phyloP scores from a whole-genome alignment of 2,329 filamentous ascomycete species.

The Penicillium sp. region DNA sequence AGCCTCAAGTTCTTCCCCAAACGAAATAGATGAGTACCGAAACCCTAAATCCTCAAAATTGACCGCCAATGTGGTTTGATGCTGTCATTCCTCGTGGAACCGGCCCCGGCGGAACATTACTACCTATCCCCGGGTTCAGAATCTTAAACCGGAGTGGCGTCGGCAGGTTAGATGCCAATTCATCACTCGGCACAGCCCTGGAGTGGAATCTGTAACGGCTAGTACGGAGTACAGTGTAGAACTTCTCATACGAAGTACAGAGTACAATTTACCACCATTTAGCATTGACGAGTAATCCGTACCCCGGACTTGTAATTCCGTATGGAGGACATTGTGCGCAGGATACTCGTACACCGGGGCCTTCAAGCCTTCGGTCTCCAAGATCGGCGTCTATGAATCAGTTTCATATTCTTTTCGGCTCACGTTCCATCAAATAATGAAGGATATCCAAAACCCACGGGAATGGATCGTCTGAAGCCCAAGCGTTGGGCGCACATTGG shows the following conservation, averaged over 20 bases:
- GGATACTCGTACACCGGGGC: no score
- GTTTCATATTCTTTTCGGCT: constrained; percentile 26
- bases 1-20: not conserved
- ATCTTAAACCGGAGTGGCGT: constrained; percentile 17
- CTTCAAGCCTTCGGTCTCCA: not conserved
- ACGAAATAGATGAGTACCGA: not conserved
- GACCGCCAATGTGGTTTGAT: not conserved
- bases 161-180: constrained; percentile 17
- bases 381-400: constrained; percentile 28
- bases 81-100: constrained; percentile 7
- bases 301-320: no score
- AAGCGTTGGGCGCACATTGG: constrained; percentile 21
- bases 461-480: constrained; percentile 32
- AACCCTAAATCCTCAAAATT: not conserved
- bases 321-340: not conserved
- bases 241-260: no score
- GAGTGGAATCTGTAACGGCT: not conserved
- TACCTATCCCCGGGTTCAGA: constrained; percentile 8
- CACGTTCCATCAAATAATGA: constrained; percentile 25
- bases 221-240: not conserved
- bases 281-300: no score
- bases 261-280: not conserved
- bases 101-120: constrained; percentile 5
- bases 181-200: not conserved
- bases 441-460: constrained; percentile 22